Base-by-base conservation (phyloP, 2,329 filamentous ascomycete genomes). In the Pseudogymnoascus sp. region DNA sequence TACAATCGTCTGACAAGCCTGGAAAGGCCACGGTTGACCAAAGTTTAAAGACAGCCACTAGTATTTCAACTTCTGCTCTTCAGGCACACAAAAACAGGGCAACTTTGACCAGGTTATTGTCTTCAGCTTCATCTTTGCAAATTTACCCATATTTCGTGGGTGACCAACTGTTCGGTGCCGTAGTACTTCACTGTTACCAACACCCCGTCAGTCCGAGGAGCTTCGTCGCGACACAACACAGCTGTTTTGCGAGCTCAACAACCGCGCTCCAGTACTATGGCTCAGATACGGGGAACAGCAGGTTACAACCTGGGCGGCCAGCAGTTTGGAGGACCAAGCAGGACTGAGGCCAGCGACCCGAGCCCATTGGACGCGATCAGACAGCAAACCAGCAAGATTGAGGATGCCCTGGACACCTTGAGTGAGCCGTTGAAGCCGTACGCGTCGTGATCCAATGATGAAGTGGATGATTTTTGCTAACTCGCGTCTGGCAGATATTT, bases 371-470 rank as follows among this genome's bases (percentile, higher is more conserved):
- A 97, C 76, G 84, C 91, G 71, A 91, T 99, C 74, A 85, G 95
- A 68, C 86, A 92, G 76, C 93, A 97, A 78, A 99, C 95, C 61
- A 96, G 90, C 88, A 97, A 97, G 84, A 93, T 99, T 69, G 95
- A 99, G 80, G 95, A 99, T 75, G 79, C 90, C 75, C 78, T 99
- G 74, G 95, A 97, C 77, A 90, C 85, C 28, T 69, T 92, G 73
- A 89, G 91, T 72, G 93, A 96, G 74, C 95, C 95, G 59, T 79
- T 97, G 70, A 97, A 96, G 83, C 95, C 95, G 89, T 99, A 84
- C 76, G 90, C 86, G 65, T 65, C 64, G 62, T 66, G 63, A 34
- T 56, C 40, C 42, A 59, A 31, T 59, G 14, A 50, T 53, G 42
- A 61, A 34, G 36, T 59, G 37, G 44, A 61, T n/a, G 11, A 28